Base-by-base conservation (phyloP, 2,329 filamentous ascomycete species). In the Diaporthe helianthi region DNA sequence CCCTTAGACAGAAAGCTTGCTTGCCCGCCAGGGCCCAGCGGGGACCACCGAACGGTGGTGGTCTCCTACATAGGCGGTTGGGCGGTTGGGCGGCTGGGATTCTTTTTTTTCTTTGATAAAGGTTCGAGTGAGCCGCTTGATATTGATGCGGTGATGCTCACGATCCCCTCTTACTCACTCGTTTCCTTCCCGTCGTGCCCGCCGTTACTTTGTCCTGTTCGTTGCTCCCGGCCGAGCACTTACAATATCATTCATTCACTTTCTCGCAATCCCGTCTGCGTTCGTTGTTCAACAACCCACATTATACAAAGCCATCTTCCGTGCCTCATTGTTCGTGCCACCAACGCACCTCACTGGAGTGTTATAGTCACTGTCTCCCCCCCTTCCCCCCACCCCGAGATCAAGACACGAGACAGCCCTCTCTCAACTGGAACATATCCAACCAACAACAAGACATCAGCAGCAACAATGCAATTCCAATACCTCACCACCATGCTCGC, bases 401-500 rank as follows among this genome's bases (percentile, higher is more conserved):
- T n/a, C 41, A 61, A 22, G 55, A 33, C 41, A 61, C 17, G 5
- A 2, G n/a, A n/a, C n/a, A n/a, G n/a, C n/a, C n/a, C 33, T 15
- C 58, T 47, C 41, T 17, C 26, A 29, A 24, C 6, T 41, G 24
- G 19, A 47, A 36, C 17, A 46, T 7, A 19, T 15, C 10, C 29
- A 10, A 26, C 19, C 22, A 13, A 17, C 4, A 58, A n/a, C 19
- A 17, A 41, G 29, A 4, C 52, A 55, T 24, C 29, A 33, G 12
- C 29, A 33, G 12, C 49, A 75, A 75, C 71, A 31, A 79, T 79
- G 78, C 76, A 76, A 55, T 74, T 75, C 71, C 72, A 73, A 9
- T 67, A 71, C 52, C 71, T 77, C 69, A 31, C 72, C 65, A 68
- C 74, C 15, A 65, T 73, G 66, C 67, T 79, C 53, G 73, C 76